Percentiles rank a stretch among this genome's conserved stretches.
Evolutionary conservation across 306 rosid species (phyloP).

Genomic region (Echinosophora koreensis): DNA sequence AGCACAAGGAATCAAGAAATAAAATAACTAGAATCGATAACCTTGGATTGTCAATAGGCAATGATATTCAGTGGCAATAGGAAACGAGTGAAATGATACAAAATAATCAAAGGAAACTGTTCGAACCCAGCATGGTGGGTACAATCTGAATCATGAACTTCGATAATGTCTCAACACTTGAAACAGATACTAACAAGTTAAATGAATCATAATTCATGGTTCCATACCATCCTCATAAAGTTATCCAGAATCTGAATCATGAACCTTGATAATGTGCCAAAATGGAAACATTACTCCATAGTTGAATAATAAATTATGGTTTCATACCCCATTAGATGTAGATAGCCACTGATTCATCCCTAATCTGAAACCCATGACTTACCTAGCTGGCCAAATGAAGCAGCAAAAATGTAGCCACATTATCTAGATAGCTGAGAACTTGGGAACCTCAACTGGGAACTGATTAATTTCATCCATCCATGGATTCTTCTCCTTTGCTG

Average conservation of each 20-base stretch:
- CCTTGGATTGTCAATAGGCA: neutral
- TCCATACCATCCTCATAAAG: neutral
- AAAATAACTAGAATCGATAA: neutral
- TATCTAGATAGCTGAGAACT: constrained; percentile 50
- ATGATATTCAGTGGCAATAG: neutral
- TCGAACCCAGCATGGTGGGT: neutral
- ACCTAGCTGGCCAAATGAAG: constrained; percentile 12
- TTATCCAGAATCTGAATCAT: neutral
- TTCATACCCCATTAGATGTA: neutral
- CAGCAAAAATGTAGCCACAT: neutral
- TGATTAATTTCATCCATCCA: constrained; percentile 68
- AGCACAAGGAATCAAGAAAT: neutral
- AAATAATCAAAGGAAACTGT: neutral
- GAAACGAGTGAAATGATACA: neutral
- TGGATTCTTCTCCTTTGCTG: constrained; percentile 60
- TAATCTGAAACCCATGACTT: neutral
- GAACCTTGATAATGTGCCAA: neutral
- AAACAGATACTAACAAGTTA: neutral
- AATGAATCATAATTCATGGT: neutral
- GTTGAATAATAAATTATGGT: neutral
- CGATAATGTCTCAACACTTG: neutral
- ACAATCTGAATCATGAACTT: constrained; percentile 2
- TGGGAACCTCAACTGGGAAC: constrained; percentile 70
- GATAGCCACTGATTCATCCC: neutral
- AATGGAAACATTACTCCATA: neutral